Base-by-base conservation (phyloP, 192 early-diverging fungal species). In the Mortierella alpina region DNA sequence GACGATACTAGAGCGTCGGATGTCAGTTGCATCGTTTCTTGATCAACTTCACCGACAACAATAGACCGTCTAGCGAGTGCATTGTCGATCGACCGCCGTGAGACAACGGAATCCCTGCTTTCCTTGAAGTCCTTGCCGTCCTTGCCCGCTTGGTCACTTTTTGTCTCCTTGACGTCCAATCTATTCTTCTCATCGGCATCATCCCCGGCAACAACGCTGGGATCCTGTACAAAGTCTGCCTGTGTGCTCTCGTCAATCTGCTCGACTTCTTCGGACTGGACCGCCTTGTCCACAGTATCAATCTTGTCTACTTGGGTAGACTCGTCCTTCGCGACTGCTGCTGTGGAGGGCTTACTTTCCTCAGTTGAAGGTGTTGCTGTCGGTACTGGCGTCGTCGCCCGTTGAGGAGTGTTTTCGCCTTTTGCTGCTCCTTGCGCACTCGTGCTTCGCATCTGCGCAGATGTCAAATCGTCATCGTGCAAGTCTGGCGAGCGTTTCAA, bases 161-260 rank as follows among this genome's bases (percentile, higher is more conserved):
- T 41, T 59, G 45, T 49, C n/a, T 45, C 45, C 40, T 7, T 42
- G 45, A 12, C 52, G 17, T 53, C 58, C 22, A 54, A 41, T 4
- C 31, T 8, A 14, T 47, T 59, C 1, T 54, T 51, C 7, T 31
- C 48, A 11, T 12, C 12, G 42, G 54, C 40, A 7, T 51, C 60
- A 13, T 20, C 61, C 4, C 60, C 23, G 11, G 44, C 66, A 15
- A 6, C 46, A 51, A 42, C 54, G 1, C 31, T 20, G 12, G 17
- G 31, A 2, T 39, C 53, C 58, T 54, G 17, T 7, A 6, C 56
- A 41, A 68, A 12, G 46, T 79, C 64, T 11, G 56, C 76, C n/a
- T 80, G 77, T 2, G 70, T 68, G 31, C 77, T 54, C n/a, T 80
- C 77, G 39, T 80, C 77, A 6, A 67, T 55, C 5, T 52, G 40